Evolutionary conservation across 2,329 filamentous ascomycete genomes (phyloP), one percentile per base, ranked within the genome.

Genomic region (Colletotrichum theobromicola): DNA sequence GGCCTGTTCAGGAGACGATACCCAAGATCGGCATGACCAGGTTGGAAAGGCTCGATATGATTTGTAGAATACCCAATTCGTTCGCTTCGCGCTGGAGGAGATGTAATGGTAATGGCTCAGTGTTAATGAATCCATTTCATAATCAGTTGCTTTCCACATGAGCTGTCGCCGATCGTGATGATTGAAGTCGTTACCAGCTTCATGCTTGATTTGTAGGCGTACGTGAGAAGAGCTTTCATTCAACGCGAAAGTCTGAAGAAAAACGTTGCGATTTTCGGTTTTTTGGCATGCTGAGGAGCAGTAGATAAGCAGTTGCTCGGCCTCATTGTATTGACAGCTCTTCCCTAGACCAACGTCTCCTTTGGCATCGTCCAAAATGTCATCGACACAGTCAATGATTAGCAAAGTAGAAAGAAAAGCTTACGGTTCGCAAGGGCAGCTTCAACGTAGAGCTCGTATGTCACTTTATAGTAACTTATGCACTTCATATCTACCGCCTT

Each of bases 1-100:
- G 24, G 60, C 70, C 58, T 69, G 42, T 18, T 42, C 70, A 69
- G 70, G 46, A 70, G 37, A 74, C 65, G 60, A 75, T 66, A 74
- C 21, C 60, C 32, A 26, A 69, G 24, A 74, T 75, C 21, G 50
- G 62, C 46, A 63, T 62, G 72, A 34, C 35, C 46, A 72, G 21
- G 18, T 28, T 60, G 63, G 46, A 72, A 50, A 57, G 60, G 60
- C 46, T 24, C 12, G 42, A 62, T 37, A 55, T 67, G 34, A 3
- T 64, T 63, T 67, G 34, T 35, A 67, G 32, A 30, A 72, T 75
- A 75, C 63, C 46, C 28, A 50, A 37, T 53, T 32, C 34, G 26
- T 72, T 72, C 57, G 68, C 26, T 75, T 58, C 28, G 64, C 13
- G 16, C 9, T 18, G 34, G 18, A 21, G 53, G 61, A 46, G 61